Conservation (phyloP, 2,329 filamentous ascomycete genomes). For the Chrysoporthe puriensis region DNA sequence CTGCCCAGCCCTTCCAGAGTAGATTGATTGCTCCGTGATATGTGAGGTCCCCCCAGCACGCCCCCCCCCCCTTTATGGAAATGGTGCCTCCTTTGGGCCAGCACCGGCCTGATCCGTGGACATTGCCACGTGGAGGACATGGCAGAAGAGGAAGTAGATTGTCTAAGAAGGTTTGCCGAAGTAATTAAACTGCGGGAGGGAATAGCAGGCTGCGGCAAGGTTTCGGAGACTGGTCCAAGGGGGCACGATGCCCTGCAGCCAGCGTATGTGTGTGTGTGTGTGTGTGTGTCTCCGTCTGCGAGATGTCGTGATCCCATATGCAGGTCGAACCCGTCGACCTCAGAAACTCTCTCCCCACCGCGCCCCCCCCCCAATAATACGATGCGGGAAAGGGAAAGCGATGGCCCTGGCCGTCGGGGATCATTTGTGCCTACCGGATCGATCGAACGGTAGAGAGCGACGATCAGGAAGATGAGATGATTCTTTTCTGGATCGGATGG, state of each 20-base stretch:
- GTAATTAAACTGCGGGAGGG: not conserved
- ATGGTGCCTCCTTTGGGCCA: not conserved
- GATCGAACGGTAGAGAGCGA: not conserved
- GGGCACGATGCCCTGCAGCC: not conserved
- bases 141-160: conserved; percentile 17
- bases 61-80: not conserved
- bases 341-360: too few relatives aligned
- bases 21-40: not conserved
- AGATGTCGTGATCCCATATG: not conserved
- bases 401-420: not conserved
- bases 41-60: not conserved
- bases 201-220: not conserved
- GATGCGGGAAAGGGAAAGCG: not conserved
- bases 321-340: not conserved
- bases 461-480: conserved; percentile 5
- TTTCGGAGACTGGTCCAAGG: not conserved
- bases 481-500: not conserved
- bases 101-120: conserved; percentile 2
- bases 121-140: conserved; percentile 22
- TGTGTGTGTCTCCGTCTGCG: not conserved
- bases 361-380: not conserved
- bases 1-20: not conserved
- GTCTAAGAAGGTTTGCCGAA: not conserved
- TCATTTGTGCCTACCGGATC: conserved; percentile 14
- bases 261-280: not conserved